Base-by-base conservation (phyloP, 495 filamentous ascomycete genomes). In the Podospora australis region DNA sequence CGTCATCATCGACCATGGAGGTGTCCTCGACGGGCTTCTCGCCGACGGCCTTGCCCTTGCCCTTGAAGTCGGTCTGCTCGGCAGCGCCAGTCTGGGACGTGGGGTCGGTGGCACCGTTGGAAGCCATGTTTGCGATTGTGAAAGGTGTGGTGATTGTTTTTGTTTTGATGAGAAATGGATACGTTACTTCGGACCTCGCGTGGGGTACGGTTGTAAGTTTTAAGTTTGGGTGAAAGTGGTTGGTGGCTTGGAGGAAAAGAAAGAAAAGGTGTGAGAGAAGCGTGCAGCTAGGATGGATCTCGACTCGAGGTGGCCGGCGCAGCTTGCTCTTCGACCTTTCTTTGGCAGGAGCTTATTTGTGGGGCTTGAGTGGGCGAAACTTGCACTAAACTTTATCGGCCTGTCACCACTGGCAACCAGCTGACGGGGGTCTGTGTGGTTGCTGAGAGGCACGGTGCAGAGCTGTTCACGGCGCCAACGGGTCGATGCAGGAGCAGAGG, bases 1-100 rank as follows among this genome's bases (percentile, higher is more conserved):
- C 80, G 1, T 78, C 79, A 25, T 84, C 84, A 47, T 88, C 83
- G 22, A 75, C 80, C 78, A 84, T 83, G 67, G 73, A 77, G 60
- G 76, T 61, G 36, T 88, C 84, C 48, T 77, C 71, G 17, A 45
- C 45, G 20, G 57, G 58, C 40, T 67, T 55, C 9, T 62, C 60
- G n/a, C n/a, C n/a, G 39, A 55, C 46, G 23, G 73, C 84, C 70
- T 90, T 90, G 57, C 75, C 72, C 61, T 75, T 73, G 50, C 67
- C 63, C 52, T 74, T 71, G 50, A 47, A 36, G 35, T 68, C 63
- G 49, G 59, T 36, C 17, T 25, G 54, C 17, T 56, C 43, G 50
- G 66, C 57, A 40, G 56, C 55, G 49, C 46, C 55, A 46, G 53
- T 59, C 62, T 68, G 58, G 57, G 58, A 50, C 29, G 49, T 48